Conservation (phyloP, 768 basidiomycete species). For the Naganishia vaughanmartiniae region DNA sequence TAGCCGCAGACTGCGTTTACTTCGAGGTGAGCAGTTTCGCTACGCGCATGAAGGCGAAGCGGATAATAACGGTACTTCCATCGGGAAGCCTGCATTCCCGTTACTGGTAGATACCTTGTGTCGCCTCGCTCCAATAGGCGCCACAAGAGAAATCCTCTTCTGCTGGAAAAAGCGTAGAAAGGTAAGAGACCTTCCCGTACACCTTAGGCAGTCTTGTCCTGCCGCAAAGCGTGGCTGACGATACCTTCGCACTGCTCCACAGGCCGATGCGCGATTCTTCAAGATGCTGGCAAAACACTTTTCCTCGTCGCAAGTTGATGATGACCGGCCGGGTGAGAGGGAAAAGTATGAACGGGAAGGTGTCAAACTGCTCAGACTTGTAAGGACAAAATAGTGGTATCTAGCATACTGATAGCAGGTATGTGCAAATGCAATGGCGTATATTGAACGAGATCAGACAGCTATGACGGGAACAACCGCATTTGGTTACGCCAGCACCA, state of each 20-base stretch:
- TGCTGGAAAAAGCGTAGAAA: conserved; percentile 93
- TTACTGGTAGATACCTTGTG: conserved; percentile 75
- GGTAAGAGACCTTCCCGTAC: conserved; percentile 54
- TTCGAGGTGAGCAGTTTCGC: conserved; percentile 59
- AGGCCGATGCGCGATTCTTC: conserved; percentile 91
- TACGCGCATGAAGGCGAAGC: not conserved
- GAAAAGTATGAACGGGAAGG: conserved; percentile 47
- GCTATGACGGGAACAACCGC: conserved; percentile 20
- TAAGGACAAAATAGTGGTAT: conserved; percentile 34
- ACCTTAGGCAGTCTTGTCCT: conserved; percentile 7
- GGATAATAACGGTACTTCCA: not conserved
- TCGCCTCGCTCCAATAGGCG: conserved; percentile 57
- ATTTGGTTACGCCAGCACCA: conserved; percentile 38
- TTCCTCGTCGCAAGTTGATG: conserved; percentile 51
- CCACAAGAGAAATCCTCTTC: conserved; percentile 70
- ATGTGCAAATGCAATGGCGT: not conserved
- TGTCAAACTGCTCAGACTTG: conserved; percentile 42
- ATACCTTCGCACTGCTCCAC: not conserved
- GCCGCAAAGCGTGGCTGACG: not conserved
- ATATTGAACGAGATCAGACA: not conserved
- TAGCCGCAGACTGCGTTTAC: conserved; percentile 94
- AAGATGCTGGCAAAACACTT: conserved; percentile 73
- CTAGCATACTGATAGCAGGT: not conserved
- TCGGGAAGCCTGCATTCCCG: conserved; percentile 69
- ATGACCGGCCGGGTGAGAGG: conserved; percentile 45